Evolutionary conservation across 495 filamentous ascomycete genomes (phyloP), one percentile per base, ranked within the genome.

Genomic region (Durotheca rogersii): DNA sequence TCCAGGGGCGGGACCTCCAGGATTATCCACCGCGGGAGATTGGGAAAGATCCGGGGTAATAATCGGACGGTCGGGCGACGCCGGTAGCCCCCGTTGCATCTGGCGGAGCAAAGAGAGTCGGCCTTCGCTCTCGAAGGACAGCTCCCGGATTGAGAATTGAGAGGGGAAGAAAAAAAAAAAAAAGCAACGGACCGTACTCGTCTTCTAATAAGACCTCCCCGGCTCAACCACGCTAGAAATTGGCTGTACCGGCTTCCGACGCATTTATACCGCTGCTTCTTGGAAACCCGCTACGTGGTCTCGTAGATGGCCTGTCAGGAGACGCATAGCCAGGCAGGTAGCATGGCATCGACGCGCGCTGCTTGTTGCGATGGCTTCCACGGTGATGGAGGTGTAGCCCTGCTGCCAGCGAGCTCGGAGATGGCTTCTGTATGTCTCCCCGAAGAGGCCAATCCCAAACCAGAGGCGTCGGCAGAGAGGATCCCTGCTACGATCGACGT

Each of bases 201-300:
- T 47, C 50, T 59, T 50, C 50, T 59, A 59, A 59, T 58, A 58
- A 53, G 35, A 19, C 38, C 19, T 45, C 32, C 9, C 23, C 23
- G 4, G 23, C 23, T 48, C 34, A 37, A 34, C 41, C 35, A 49
- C 49, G 34, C 44, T n/a, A n/a, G n/a, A n/a, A n/a, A n/a, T n/a
- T n/a, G n/a, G n/a, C n/a, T n/a, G n/a, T n/a, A 40, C 29, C 19
- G 30, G 16, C 17, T 41, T 53, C 21, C 7, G 37, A n/a, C 21
- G 27, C 9, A 9, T 11, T 47, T 45, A 15, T 47, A 41, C 20
- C n/a, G 41, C 18, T 34, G 29, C 21, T 30, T 58, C 44, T 12
- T 27, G 30, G 50, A 20, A 32, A 30, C 17, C 39, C 15, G 45
- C 49, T 53, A 58, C 55, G 55, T 58, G 55, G 55, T 53, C 38